Conservation (phyloP, 257 asterid genomes). For the Datura wrightii region DNA sequence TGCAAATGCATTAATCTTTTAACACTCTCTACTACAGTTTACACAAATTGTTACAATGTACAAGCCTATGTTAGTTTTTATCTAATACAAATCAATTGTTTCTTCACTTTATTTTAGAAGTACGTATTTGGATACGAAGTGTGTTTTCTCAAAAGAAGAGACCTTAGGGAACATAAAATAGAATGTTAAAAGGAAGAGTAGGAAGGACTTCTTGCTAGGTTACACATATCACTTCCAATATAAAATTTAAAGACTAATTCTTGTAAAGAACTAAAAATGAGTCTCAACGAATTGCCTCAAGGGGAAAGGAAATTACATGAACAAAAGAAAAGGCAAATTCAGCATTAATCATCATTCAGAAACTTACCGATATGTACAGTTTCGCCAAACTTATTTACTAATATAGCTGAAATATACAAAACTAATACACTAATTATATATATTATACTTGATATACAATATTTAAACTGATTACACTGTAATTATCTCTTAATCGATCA, state of each 20-base stretch:
- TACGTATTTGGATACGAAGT: no score
- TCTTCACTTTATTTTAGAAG: no score
- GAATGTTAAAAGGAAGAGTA: no score
- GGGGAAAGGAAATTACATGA: background rate
- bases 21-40: background rate
- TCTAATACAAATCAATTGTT: no score
- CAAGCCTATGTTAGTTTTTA: background rate
- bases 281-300: background rate
- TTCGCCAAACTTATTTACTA: no score
- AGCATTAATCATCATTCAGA: background rate
- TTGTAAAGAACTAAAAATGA: background rate
- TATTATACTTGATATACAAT: background rate
- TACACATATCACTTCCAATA: no score
- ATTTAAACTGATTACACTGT: background rate
- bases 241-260: background rate
- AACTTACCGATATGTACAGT: background rate
- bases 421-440: background rate
- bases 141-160: no score
- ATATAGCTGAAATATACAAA: background rate
- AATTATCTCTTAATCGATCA: background rate
- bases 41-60: background rate
- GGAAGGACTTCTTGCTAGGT: no score
- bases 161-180: no score
- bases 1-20: background rate
- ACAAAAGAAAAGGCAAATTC: background rate